Conservation (phyloP, 805 yeast genomes). For the Lachancea kluyveri region DNA sequence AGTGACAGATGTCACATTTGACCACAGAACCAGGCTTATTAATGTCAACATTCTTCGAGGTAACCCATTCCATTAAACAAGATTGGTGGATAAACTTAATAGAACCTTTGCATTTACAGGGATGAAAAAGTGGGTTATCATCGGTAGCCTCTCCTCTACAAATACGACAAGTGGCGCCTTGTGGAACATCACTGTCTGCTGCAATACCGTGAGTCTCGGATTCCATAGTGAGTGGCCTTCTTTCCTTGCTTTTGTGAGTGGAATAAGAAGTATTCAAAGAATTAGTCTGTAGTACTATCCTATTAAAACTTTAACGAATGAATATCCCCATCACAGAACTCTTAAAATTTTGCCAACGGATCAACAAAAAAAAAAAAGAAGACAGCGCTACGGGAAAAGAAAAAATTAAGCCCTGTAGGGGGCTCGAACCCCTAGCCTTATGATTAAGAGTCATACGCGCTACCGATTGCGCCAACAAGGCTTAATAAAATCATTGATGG, state of each 20-base stretch:
- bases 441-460: constrained; percentile 33
- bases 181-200: no score
- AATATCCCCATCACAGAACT: no score
- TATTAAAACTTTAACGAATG: no score
- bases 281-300: no score
- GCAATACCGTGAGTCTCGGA: no score
- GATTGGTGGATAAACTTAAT: constrained; percentile 91
- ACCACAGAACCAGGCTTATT: constrained; percentile 40
- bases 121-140: constrained; percentile 77
- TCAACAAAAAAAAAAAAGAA: background rate
- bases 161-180: constrained; percentile 65
- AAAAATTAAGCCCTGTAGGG: constrained; percentile 30
- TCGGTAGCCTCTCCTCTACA: constrained; percentile 87
- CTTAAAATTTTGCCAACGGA: background rate
- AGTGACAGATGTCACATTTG: constrained; percentile 84
- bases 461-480: constrained; percentile 35
- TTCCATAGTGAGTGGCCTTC: no score
- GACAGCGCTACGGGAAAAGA: background rate
- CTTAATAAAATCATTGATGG: no score
- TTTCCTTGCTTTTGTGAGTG: no score
- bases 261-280: no score
- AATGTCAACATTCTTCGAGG: constrained; percentile 29
- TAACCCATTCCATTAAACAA: constrained; percentile 83
- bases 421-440: constrained; percentile 35
- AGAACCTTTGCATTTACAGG: constrained; percentile 91